phyloP scores from a whole-genome alignment of 108 stramenopile species.

The Nannochloropsis salina region DNA sequence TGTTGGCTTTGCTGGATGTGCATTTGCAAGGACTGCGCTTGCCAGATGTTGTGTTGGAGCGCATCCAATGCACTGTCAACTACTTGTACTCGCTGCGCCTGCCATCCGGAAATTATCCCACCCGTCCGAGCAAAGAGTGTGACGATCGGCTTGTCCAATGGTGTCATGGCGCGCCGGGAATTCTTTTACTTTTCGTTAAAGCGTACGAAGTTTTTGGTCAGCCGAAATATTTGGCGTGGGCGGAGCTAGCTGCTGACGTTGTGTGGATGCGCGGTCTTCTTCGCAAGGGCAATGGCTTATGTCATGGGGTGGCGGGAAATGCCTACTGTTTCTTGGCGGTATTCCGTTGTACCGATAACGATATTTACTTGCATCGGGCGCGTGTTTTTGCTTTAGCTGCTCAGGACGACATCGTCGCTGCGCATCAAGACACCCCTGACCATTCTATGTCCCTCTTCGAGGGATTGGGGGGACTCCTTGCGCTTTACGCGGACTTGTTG shows the following conservation, averaged over 20 bases:
- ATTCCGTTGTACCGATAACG: background rate
- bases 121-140: constrained; percentile 30
- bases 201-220: constrained; percentile 58
- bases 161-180: constrained; percentile 67
- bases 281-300: constrained; percentile 63
- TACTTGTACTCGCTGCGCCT: constrained; percentile 41
- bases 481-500: constrained; percentile 32
- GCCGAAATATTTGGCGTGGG: constrained; percentile 52
- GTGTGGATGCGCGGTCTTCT: constrained; percentile 60
- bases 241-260: constrained; percentile 53
- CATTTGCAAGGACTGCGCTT: constrained; percentile 29
- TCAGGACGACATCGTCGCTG: background rate
- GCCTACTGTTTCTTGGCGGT: constrained; percentile 62
- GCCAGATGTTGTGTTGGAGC: constrained; percentile 29
- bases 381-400: background rate
- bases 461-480: constrained; percentile 29
- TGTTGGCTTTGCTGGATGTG: constrained; percentile 55
- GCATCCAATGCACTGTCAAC: constrained; percentile 51
- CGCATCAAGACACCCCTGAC: constrained; percentile 32
- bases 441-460: constrained; percentile 44
- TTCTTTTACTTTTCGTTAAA: constrained; percentile 57
- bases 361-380: constrained; percentile 1
- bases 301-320: constrained; percentile 67
- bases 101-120: constrained; percentile 58
- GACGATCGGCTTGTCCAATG: constrained; percentile 61